phyloP scores from a whole-genome alignment of 176 grass and related monocot species.

The Musa itinerans region DNA sequence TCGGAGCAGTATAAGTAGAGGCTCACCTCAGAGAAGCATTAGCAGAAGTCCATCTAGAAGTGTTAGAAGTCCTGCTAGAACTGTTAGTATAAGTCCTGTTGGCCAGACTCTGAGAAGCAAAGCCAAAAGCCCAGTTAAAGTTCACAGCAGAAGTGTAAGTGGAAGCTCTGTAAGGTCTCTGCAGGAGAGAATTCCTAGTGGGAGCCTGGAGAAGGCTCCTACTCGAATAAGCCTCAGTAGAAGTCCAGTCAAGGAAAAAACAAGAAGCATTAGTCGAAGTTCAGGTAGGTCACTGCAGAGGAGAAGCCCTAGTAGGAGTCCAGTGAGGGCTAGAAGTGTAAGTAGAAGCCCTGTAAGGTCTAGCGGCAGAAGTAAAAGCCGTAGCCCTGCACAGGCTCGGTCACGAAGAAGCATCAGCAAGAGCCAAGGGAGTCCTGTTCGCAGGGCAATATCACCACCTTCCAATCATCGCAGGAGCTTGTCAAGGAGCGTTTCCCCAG shows the following conservation, averaged over 20 bases:
- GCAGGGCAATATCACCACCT: slow-evolving; percentile 52
- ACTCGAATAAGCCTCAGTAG: slow-evolving; percentile 23
- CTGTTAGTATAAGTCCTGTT: slow-evolving; percentile 39
- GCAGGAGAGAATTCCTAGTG: slow-evolving; percentile 17
- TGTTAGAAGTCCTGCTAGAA: slow-evolving; percentile 60
- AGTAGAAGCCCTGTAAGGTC: slow-evolving; percentile 52
- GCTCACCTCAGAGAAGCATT: slow-evolving; percentile 32
- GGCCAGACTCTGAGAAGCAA: slow-evolving; percentile 30
- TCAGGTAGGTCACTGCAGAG: slow-evolving; percentile 20
- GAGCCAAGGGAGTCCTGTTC: slow-evolving; percentile 26
- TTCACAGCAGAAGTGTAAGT: slow-evolving; percentile 49
- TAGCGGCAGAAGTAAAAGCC: slow-evolving; percentile 14
- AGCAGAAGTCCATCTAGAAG: slow-evolving; percentile 42
- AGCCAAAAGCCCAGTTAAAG: slow-evolving; percentile 61
- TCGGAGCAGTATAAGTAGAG: slow-evolving; percentile 29
- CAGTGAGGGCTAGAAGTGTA: slow-evolving; percentile 37
- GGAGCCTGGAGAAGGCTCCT: slow-evolving; percentile 23
- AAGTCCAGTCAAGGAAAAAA: slow-evolving; percentile 21
- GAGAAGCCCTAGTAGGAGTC: slow-evolving; percentile 61
- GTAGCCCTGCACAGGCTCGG: background rate
- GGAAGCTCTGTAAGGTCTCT: slow-evolving; percentile 50
- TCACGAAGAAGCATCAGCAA: slow-evolving; percentile 11
- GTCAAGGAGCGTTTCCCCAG: slow-evolving; percentile 77
- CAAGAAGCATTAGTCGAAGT: slow-evolving; percentile 38
- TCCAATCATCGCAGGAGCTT: slow-evolving; percentile 63